phyloP scores from a whole-genome alignment of 192 early-diverging fungal genomes.

The Diversispora epigaea region DNA sequence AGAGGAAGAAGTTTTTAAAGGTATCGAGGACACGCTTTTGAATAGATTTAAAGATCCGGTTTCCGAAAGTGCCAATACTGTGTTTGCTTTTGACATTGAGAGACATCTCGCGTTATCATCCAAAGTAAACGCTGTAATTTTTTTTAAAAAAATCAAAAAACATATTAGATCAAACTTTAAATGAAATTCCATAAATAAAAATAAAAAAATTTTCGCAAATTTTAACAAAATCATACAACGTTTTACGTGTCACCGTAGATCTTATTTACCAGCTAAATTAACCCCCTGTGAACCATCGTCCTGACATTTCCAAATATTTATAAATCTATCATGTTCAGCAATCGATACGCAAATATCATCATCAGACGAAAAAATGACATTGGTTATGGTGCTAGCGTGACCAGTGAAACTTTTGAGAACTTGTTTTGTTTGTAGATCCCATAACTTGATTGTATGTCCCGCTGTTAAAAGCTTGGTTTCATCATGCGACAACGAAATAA shows the following conservation, averaged over 20 bases:
- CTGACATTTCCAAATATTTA: constrained; percentile 57
- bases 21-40: constrained; percentile 44
- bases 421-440: constrained; percentile 47
- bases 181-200: not conserved
- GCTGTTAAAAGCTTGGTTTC: constrained; percentile 53
- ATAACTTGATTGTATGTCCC: constrained; percentile 56
- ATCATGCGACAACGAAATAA: constrained; percentile 49
- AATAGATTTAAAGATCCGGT: constrained; percentile 54
- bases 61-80: constrained; percentile 53
- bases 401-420: constrained; percentile 55
- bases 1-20: constrained; percentile 34
- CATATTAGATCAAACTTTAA: constrained; percentile 3
- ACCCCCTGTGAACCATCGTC: constrained; percentile 40
- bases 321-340: constrained; percentile 53
- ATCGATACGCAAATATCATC: constrained; percentile 50
- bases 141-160: not conserved
- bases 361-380: constrained; percentile 48
- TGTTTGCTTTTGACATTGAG: constrained; percentile 46
- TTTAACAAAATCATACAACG: no score
- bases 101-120: constrained; percentile 50
- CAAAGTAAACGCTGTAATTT: constrained; percentile 42
- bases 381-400: constrained; percentile 51
- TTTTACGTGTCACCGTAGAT: no score
- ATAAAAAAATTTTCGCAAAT: not conserved
- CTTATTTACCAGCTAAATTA: constrained; percentile 42